These are phyloP conservation scores for Paecilomyces dactylethromorphus DNA, from an alignment of 2,329 filamentous ascomycete genomes.

Conservation along the genomic window DNA sequence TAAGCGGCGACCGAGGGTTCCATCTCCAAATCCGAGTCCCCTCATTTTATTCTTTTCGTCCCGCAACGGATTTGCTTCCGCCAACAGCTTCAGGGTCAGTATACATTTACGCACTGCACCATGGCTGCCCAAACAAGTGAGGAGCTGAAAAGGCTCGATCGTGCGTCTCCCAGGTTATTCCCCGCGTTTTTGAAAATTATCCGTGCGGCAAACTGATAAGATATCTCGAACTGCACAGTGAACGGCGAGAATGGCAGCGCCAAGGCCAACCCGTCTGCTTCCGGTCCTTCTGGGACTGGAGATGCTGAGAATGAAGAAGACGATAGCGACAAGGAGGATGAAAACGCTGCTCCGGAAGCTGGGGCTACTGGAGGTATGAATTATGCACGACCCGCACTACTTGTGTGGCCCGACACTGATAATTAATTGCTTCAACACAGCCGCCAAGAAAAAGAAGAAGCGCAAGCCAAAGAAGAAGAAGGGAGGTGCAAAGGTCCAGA, in stretches of 20 bases:
- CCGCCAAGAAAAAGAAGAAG: conserved; percentile 74
- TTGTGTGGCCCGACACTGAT: conserved; percentile 1
- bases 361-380: conserved; percentile 29
- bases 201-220: conserved; percentile 12
- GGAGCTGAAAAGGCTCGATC: conserved; percentile 34
- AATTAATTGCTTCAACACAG: conserved; percentile 9
- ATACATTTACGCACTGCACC: conserved; percentile 11
- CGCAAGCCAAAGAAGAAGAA: conserved; percentile 67
- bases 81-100: conserved; percentile 5
- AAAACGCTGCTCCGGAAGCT: conserved; percentile 33
- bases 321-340: conserved; percentile 49
- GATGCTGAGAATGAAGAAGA: conserved; percentile 49
- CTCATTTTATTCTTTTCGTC: background rate
- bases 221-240: conserved; percentile 21
- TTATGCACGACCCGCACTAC: background rate
- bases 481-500: conserved; percentile 59
- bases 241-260: conserved; percentile 32
- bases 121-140: conserved; percentile 38
- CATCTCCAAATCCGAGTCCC: background rate
- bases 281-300: conserved; percentile 31
- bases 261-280: conserved; percentile 23
- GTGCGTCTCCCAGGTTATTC: conserved; percentile 19
- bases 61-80: conserved; percentile 1
- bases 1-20: background rate
- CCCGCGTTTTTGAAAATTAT: background rate